Percentiles rank a stretch among this genome's conserved stretches.
phyloP scores from a whole-genome alignment of 139 green algal genomes.

The Chlamydomonas incerta region DNA sequence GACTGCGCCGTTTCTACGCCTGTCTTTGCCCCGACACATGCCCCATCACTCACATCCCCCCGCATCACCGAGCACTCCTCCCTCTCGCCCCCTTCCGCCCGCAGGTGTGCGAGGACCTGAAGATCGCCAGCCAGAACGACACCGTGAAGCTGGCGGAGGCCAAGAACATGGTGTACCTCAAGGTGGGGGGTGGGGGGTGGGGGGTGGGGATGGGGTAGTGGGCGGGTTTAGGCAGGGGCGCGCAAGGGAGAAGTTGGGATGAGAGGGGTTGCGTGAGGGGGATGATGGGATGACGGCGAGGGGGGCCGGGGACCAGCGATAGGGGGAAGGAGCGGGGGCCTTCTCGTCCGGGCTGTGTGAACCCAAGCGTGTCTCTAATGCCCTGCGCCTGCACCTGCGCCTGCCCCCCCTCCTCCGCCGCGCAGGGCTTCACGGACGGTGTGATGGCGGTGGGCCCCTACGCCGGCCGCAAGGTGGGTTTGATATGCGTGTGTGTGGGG shows the following conservation, averaged over 20 bases:
- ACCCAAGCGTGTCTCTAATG: too few species aligned
- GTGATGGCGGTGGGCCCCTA: constrained; percentile 91
- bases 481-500: neutral
- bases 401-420: neutral
- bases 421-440: constrained; percentile 95
- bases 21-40: too few species aligned
- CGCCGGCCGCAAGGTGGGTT: constrained; percentile 84
- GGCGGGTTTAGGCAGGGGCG: neutral
- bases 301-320: too few species aligned
- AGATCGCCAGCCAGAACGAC: constrained; percentile 96
- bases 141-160: constrained; percentile 95
- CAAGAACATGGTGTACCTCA: constrained; percentile 96
- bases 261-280: too few species aligned
- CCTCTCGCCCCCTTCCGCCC: neutral
- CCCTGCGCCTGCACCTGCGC: too few species aligned
- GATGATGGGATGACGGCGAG: too few species aligned
- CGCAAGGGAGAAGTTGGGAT: too few species aligned
- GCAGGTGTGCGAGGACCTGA: constrained; percentile 90
- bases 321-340: too few species aligned
- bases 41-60: neutral
- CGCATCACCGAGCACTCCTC: too few species aligned
- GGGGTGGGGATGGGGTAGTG: neutral
- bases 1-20: too few species aligned
- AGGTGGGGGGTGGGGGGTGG: constrained; percentile 57
- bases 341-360: too few species aligned